Base-by-base conservation (phyloP, 2,329 filamentous ascomycete genomes). In the Massarina eburnea region DNA sequence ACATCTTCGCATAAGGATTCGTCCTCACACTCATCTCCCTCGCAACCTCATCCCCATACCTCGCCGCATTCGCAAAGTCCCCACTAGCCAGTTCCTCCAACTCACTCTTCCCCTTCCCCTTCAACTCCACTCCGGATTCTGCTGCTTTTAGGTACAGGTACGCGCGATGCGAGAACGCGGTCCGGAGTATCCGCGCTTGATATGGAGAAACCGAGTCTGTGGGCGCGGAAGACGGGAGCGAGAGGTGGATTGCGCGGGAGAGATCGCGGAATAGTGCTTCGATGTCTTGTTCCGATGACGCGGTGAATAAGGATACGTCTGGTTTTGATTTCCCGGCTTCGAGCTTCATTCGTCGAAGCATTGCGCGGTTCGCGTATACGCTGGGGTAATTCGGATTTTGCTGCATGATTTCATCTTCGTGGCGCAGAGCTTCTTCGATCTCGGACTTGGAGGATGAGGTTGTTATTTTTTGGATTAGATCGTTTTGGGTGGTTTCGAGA, bases 281-380 rank as follows among this genome's bases (percentile, higher is more conserved):
- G 20, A 41, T 9, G 8, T 49, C 35, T 8, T 51, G 19, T 29
- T 54, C 37, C 4, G 45, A 41, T 52, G 57, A 67, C 14, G 19
- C 10, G 4, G 32, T 35, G 24, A 7, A 6, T 7, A 14, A 30
- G 27, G 12, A 30, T 4, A 30, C 14, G 18, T 40, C 15, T 8
- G 24, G 15, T 3, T 61, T 52, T 3, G 41, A 45, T 18, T 50
- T 35, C 1, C 26, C n/a, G n/a, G 47, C 39, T 49, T 65, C 62
- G 4, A 85, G 83, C 45, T 83, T 69, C 38, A 85, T 74, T 18
- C 85, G 73, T 22, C 80, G 58, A 8, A 85, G 77, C 66, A 91
- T 88, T 2, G 85, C 88, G 39, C 87, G 79, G 68, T 92, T 91
- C 64, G 90, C 87, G 46, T 82, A 80, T 5, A 83, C 85, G 52